These are phyloP conservation scores for Hibiscus syriacus DNA, from an alignment of 345 rosid genomes.

Conservation along the genomic window DNA sequence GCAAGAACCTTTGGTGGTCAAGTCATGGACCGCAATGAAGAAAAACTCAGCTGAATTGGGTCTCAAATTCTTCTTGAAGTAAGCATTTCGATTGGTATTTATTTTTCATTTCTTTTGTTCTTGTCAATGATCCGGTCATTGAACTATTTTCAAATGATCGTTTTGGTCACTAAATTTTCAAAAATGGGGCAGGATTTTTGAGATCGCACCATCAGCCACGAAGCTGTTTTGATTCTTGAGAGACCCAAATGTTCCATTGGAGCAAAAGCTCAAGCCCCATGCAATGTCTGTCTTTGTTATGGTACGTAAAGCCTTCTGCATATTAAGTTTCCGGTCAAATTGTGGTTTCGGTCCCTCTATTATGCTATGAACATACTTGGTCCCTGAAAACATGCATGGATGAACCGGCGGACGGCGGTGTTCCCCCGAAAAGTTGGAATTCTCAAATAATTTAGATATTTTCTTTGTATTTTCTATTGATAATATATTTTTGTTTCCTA, in stretches of 20 bases:
- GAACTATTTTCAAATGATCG: too few species aligned
- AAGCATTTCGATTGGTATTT: conserved; percentile 12
- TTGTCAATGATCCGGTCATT: too few species aligned
- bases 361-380: too few species aligned
- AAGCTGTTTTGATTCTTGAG: conserved; percentile 63
- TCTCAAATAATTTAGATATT: too few species aligned
- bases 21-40: conserved; percentile 74
- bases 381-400: too few species aligned
- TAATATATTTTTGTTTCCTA: too few species aligned
- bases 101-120: neutral
- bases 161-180: too few species aligned
- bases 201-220: conserved; percentile 72
- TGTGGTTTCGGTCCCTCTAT: too few species aligned
- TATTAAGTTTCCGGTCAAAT: too few species aligned
- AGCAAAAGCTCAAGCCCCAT: conserved; percentile 74
- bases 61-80: conserved; percentile 70
- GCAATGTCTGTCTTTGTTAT: conserved; percentile 76
- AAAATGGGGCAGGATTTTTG: conserved; percentile 58
- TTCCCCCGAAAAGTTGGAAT: too few species aligned
- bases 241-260: conserved; percentile 52
- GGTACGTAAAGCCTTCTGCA: conserved; percentile 19
- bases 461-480: too few species aligned
- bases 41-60: conserved; percentile 65
- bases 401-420: too few species aligned
- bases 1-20: conserved; percentile 69